Conservation (phyloP, 768 basidiomycete species). For the Auricularia sp. region DNA sequence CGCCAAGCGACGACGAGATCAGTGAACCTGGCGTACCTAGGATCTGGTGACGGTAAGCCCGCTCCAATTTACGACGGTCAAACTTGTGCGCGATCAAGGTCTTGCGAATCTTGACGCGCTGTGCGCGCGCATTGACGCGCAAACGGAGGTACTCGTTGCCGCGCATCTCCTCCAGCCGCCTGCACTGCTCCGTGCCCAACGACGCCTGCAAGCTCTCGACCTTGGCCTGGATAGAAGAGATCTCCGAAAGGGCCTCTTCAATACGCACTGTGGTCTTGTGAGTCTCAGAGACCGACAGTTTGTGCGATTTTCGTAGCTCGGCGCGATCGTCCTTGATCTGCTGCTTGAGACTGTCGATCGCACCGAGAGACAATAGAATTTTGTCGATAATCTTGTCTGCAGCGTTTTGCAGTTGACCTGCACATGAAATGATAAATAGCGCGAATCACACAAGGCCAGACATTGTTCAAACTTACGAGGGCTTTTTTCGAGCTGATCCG, state of each 20-base stretch:
- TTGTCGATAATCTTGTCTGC: neutral
- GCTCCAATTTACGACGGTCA: neutral
- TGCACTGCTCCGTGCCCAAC: neutral
- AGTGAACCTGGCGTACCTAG: neutral
- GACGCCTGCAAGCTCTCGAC: neutral
- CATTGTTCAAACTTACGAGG: neutral
- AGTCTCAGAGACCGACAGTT: neutral
- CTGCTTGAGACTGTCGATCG: neutral
- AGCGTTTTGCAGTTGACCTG: neutral
- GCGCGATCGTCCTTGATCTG: neutral
- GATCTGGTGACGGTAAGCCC: neutral
- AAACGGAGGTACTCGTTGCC: neutral
- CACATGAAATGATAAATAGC: too few species aligned
- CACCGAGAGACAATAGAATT: neutral
- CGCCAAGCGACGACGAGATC: neutral
- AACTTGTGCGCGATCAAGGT: neutral
- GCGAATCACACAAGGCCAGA: too few species aligned
- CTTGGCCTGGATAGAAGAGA: neutral
- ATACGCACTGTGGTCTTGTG: neutral
- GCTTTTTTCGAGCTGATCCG: neutral
- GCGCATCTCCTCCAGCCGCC: neutral
- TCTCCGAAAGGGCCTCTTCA: neutral
- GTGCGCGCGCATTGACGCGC: neutral
- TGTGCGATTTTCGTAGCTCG: neutral
- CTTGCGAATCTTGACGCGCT: neutral